Conservation (phyloP, 192 early-diverging fungal species). For the Podila epicladia region DNA sequence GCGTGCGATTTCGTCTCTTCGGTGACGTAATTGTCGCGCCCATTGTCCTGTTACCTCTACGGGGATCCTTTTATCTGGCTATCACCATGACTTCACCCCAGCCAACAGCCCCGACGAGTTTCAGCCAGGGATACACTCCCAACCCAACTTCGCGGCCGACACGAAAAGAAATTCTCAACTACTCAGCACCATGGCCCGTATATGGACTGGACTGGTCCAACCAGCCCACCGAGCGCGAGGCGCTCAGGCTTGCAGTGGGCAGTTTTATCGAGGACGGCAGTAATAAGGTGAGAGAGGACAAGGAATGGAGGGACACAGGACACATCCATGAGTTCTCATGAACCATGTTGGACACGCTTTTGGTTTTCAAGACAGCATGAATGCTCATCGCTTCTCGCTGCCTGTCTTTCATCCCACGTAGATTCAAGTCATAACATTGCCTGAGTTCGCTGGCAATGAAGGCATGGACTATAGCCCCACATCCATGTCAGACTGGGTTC, state of each 20-base stretch:
- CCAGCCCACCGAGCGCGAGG: conserved; percentile 63
- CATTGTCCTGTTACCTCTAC: too few species aligned
- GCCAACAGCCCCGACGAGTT: conserved; percentile 8
- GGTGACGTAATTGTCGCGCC: too few species aligned
- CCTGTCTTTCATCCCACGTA: conserved; percentile 15
- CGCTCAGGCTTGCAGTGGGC: conserved; percentile 86
- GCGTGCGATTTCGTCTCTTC: too few species aligned
- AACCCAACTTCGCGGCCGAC: conserved; percentile 8
- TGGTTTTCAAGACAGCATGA: not conserved
- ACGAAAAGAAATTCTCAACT: conserved; percentile 82
- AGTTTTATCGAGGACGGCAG: conserved; percentile 78
- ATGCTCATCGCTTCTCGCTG: not conserved
- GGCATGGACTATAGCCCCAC: conserved; percentile 42
- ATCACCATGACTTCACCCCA: conserved; percentile 28
- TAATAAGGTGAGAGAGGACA: conserved; percentile 63
- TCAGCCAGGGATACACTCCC: conserved; percentile 33
- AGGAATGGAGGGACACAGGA: not conserved
- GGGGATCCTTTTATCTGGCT: too few species aligned
- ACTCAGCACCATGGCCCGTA: conserved; percentile 84
- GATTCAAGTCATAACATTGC: conserved; percentile 72
- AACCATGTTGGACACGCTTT: not conserved
- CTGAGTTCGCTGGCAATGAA: conserved; percentile 57
- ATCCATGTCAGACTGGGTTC: conserved; percentile 71
- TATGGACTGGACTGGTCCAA: conserved; percentile 93
- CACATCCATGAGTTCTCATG: too few species aligned